Evolutionary conservation across 1,284 basidiomycete species (phyloP).

Genomic region (Cerrena zonata): DNA sequence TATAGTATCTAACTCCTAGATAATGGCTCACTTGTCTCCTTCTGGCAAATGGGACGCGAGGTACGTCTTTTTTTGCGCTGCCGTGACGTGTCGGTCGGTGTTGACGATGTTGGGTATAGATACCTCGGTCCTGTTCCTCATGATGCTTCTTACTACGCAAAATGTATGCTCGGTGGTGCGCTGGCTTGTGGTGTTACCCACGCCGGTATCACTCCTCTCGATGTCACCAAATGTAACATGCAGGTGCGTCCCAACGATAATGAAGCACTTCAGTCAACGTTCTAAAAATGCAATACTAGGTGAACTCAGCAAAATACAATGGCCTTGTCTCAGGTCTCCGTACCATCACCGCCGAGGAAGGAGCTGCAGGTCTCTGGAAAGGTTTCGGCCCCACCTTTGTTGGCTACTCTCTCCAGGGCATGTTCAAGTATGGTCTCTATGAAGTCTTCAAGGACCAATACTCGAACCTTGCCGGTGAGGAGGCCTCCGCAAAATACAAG

Average conservation of each 20-base stretch:
- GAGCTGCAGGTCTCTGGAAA: conserved; percentile 83
- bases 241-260: conserved; percentile 63
- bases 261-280: conserved; percentile 4
- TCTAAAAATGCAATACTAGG: conserved; percentile 36
- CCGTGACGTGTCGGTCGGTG: conserved; percentile 10
- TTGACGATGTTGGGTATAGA: conserved; percentile 33
- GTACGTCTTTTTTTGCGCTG: conserved; percentile 40
- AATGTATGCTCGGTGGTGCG: conserved; percentile 84
- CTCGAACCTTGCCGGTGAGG: conserved; percentile 81
- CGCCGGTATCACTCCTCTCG: conserved; percentile 87
- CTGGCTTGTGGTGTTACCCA: conserved; percentile 92
- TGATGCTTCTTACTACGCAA: conserved; percentile 67
- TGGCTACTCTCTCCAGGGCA: conserved; percentile 93
- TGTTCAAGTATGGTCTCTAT: conserved; percentile 96
- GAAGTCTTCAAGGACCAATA: conserved; percentile 92
- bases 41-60: conserved; percentile 66
- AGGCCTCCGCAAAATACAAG: conserved; percentile 82
- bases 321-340: conserved; percentile 72
- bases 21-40: conserved; percentile 18
- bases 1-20: neutral
- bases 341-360: conserved; percentile 78
- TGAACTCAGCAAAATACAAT: conserved; percentile 72
- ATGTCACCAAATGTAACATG: conserved; percentile 97
- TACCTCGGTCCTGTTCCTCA: conserved; percentile 69
- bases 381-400: conserved; percentile 88